These are phyloP conservation scores for Catharanthus roseus DNA, from an alignment of 257 asterid genomes.

Conservation along the genomic window DNA sequence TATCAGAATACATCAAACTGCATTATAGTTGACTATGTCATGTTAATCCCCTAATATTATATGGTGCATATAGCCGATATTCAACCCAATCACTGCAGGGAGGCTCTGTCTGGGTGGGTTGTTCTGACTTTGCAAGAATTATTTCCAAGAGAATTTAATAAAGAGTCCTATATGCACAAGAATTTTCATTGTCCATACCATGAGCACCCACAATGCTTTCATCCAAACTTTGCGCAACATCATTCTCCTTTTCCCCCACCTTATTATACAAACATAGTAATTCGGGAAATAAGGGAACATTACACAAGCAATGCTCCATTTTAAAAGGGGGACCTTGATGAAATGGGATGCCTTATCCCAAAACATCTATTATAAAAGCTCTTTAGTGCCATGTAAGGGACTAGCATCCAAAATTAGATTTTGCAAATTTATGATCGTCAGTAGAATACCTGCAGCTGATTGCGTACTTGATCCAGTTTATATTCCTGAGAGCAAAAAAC, in stretches of 20 bases:
- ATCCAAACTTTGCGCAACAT: not conserved
- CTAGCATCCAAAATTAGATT: not conserved
- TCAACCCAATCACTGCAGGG: not conserved
- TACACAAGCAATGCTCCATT: not conserved
- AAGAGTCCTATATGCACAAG: not conserved
- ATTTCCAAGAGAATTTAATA: too few species aligned
- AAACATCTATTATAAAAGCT: too few species aligned
- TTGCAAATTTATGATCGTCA: not conserved
- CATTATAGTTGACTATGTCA: not conserved
- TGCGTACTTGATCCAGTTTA: conserved; percentile 76
- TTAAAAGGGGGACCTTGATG: too few species aligned
- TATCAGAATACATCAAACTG: not conserved
- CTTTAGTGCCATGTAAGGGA: not conserved
- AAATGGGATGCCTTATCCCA: too few species aligned
- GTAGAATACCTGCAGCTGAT: conserved; percentile 64
- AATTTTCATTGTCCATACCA: too few species aligned
- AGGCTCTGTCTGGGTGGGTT: not conserved
- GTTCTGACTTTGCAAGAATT: not conserved
- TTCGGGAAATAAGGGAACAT: not conserved
- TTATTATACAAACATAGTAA: not conserved
- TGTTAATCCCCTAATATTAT: not conserved
- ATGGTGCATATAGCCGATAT: not conserved
- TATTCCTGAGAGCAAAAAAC: conserved; percentile 42
- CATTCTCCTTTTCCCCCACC: not conserved
- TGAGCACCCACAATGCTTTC: not conserved